phyloP scores from a whole-genome alignment of 192 early-diverging fungal genomes.

The Backusella psychrophila region DNA sequence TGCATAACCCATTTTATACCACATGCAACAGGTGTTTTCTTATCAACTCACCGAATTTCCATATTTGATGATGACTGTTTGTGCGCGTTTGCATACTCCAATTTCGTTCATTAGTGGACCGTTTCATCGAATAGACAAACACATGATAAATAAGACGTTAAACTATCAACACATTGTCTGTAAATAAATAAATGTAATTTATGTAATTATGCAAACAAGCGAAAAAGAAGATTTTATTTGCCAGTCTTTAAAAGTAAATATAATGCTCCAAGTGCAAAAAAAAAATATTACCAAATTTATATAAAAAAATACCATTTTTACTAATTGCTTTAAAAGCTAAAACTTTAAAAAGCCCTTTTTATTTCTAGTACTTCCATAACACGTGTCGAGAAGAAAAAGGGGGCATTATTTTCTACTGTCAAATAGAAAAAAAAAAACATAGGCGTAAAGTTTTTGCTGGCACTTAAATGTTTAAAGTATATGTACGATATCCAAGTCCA shows the following conservation, averaged over 20 bases:
- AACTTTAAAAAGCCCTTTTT: background rate
- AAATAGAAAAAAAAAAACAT: background rate
- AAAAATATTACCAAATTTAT: background rate
- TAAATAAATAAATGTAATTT: background rate
- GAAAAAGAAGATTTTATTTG: background rate
- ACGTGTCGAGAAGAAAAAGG: constrained; percentile 3
- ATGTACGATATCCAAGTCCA: background rate
- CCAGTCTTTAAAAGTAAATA: background rate
- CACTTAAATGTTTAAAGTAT: background rate
- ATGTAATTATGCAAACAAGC: background rate
- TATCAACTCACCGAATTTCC: background rate
- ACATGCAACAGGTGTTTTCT: background rate
- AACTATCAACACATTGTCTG: background rate
- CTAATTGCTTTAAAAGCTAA: constrained; percentile 6
- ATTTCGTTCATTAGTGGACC: background rate
- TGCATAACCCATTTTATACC: background rate
- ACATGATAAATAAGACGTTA: background rate
- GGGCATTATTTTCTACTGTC: background rate
- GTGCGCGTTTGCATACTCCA: background rate
- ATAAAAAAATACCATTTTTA: constrained; percentile 6
- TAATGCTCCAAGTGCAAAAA: background rate
- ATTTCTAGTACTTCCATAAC: background rate
- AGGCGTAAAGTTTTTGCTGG: background rate
- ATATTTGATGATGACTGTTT: constrained; percentile 1
- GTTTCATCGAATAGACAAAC: background rate